These are phyloP conservation scores for Trypethelium eluteriae DNA, from an alignment of 495 filamentous ascomycete species.

Conservation along the genomic window DNA sequence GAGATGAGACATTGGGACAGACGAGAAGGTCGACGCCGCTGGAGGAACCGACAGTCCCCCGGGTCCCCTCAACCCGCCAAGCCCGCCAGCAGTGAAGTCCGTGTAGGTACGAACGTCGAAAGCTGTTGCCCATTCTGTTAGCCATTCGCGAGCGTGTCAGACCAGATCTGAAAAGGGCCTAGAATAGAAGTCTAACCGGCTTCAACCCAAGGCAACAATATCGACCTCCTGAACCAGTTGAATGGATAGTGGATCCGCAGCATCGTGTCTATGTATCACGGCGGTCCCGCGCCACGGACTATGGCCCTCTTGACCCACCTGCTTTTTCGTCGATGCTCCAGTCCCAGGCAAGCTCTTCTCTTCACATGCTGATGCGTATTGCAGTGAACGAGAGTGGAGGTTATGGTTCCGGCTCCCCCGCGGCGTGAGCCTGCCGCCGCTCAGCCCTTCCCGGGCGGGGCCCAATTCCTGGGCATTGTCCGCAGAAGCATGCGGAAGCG, in stretches of 20 bases:
- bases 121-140: conserved; percentile 5
- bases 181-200: neutral
- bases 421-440: neutral
- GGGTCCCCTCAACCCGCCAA: conserved; percentile 15
- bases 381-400: neutral
- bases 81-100: conserved; percentile 6
- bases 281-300: neutral
- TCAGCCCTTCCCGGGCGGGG: neutral
- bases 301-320: neutral
- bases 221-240: neutral
- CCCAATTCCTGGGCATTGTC: neutral
- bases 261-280: neutral
- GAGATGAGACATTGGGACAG: conserved; percentile 10
- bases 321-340: conserved; percentile 5
- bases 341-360: neutral
- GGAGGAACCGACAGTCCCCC: conserved; percentile 1
- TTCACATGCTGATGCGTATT: conserved; percentile 6
- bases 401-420: neutral
- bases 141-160: neutral
- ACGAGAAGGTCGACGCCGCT: neutral
- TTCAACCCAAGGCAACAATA: neutral
- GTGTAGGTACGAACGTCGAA: conserved; percentile 3
- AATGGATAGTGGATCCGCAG: neutral
- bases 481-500: too few species aligned
- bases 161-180: neutral